Percentiles rank a stretch among this genome's conserved stretches.
Evolutionary conservation across 305 asterid species (phyloP).

Genomic region (Rubia tinctorum): DNA sequence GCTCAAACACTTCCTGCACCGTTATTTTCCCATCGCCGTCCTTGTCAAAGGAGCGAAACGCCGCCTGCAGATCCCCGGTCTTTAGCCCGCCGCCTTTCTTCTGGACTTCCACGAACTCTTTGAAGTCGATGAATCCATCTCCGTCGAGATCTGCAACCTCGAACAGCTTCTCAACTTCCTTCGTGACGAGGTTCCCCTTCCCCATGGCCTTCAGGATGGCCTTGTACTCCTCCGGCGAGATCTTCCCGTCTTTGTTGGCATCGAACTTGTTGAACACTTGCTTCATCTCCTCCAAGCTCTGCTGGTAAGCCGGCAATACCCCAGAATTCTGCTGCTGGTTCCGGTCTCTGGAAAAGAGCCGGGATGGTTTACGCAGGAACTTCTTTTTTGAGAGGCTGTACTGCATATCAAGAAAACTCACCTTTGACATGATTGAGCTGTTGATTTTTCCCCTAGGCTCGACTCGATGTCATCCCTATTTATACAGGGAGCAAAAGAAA

Average conservation of each 20-base stretch:
- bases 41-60: conserved; percentile 62
- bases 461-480: conserved; percentile 10
- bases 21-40: conserved; percentile 82
- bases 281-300: conserved; percentile 52
- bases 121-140: conserved; percentile 80
- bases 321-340: conserved; percentile 31
- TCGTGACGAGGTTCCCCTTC: conserved; percentile 33
- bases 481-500: conserved; percentile 8
- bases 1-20: conserved; percentile 61
- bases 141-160: conserved; percentile 74
- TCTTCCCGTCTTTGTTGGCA: conserved; percentile 69
- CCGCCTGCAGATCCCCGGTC: conserved; percentile 53
- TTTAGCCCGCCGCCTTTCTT: conserved; percentile 70
- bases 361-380: conserved; percentile 62
- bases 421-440: conserved; percentile 34
- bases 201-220: conserved; percentile 61
- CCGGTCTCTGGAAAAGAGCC: conserved; percentile 45
- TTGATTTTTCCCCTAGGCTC: neutral
- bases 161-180: conserved; percentile 73
- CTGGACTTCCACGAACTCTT: conserved; percentile 82
- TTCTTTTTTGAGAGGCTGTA: conserved; percentile 59
- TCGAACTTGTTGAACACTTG: conserved; percentile 77
- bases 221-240: conserved; percentile 85
- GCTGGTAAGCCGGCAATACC: conserved; percentile 37
- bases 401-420: conserved; percentile 61